Conservation (phyloP, 352 stramenopile species). For the Phytophthora hybrid region DNA sequence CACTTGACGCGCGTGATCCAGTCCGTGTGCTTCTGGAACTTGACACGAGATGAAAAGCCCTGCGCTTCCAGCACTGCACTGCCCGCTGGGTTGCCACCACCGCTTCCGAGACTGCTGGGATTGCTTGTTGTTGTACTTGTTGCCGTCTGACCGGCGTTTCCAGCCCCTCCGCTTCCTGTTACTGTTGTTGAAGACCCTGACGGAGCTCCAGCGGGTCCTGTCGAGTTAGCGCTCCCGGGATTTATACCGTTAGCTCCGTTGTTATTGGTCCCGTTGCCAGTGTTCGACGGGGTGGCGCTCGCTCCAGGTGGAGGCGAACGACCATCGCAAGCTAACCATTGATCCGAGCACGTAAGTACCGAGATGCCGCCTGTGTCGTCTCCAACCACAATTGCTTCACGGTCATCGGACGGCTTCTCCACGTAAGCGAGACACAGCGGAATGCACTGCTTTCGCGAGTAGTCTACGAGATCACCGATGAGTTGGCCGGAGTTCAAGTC, state of each 20-base stretch:
- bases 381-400: conserved; percentile 79
- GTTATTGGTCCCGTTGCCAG: conserved; percentile 4
- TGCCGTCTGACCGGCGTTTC: conserved; percentile 20
- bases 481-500: conserved; percentile 73
- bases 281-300: conserved; percentile 31
- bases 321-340: conserved; percentile 77
- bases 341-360: conserved; percentile 73
- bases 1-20: conserved; percentile 88
- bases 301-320: conserved; percentile 46
- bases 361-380: conserved; percentile 82
- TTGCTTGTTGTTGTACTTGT: conserved; percentile 28
- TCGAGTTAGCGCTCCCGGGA: conserved; percentile 2
- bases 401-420: conserved; percentile 74
- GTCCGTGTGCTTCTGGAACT: conserved; percentile 86
- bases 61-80: conserved; percentile 67
- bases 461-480: conserved; percentile 81
- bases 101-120: conserved; percentile 20
- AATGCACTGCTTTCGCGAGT: conserved; percentile 81
- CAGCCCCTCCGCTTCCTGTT: conserved; percentile 12
- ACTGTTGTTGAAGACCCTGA: conserved; percentile 14
- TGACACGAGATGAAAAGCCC: conserved; percentile 71
- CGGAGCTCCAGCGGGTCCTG: conserved; percentile 5
- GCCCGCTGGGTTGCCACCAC: conserved; percentile 46
- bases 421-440: conserved; percentile 85
- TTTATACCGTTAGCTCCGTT: conserved; percentile 13